Base-by-base conservation (phyloP, 108 stramenopile genomes). In the Cyclotella cryptica region DNA sequence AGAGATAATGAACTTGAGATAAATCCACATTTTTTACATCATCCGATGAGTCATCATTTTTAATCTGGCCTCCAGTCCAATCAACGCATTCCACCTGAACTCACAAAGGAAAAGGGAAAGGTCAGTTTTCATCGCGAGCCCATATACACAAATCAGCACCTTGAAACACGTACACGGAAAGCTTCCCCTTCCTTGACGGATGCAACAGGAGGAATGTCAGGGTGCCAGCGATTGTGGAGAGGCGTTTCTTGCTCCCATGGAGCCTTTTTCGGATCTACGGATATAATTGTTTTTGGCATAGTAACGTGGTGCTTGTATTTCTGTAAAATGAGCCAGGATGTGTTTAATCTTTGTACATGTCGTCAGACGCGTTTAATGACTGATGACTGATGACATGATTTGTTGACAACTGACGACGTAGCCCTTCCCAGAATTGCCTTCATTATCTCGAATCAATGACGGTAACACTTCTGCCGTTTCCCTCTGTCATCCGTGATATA, bases 11-110 rank as follows among this genome's bases (percentile, higher is more conserved):
- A 9, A 91, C 90, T 66, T 90, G 89, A 1, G 82, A 77, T n/a
- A 89, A 53, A 67, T 87, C 89, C 0, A 90, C 89, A 58, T 88
- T 90, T 61, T 90, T 88, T 29, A 90, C 87, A 71, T 90, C 89
- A 35, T 90, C 89, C 3, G 81, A 74, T 21, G 46, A 71, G 49
- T 90, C 87, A 49, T 90, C 71, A 54, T 90, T 88, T 40, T 86
- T 84, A 58, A 90, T 88, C 64, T 90, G 89, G 18, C 89, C 89
- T 58, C 89, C 89, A 0, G 89, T 90, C 89, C 89, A 90, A 74
- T 90, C 89, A 19, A 90, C 84, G 55, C 89, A 90, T 67, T 90
- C 89, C 21, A 78, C 77, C 40, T 61, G 60, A 2, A 40, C 62
- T 63, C 41, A 39, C 43, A 13, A 63, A 35, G 6, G 42, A 63